Conservation (phyloP, 768 basidiomycete species). For the Macrolepiota fuliginosa region DNA sequence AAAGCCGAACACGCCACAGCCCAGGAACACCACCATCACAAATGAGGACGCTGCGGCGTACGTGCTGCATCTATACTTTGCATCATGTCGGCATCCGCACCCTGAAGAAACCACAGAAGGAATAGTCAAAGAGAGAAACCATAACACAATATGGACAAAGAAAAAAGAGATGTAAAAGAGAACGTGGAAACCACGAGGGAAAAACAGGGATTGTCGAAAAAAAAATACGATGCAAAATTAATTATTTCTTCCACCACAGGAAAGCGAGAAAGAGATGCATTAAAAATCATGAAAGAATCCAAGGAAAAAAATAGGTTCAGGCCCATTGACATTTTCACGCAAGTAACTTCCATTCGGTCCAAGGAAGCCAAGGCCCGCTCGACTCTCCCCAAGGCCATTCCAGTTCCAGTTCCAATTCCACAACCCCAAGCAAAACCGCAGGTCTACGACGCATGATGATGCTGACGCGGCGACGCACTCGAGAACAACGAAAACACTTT, state of each 20-base stretch:
- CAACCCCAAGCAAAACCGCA: background rate
- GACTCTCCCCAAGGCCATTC: background rate
- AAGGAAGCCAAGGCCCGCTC: background rate
- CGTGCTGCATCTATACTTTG: background rate
- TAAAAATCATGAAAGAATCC: background rate
- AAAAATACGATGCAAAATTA: background rate
- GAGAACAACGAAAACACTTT: constrained; percentile 83
- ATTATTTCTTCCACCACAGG: background rate
- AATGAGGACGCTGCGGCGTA: background rate
- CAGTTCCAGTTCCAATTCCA: background rate
- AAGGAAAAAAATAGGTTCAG: background rate
- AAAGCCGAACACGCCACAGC: background rate
- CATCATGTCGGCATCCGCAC: background rate
- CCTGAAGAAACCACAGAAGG: background rate
- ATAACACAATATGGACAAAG: background rate
- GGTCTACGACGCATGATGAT: constrained; percentile 23
- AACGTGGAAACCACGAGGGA: background rate
- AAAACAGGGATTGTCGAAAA: background rate
- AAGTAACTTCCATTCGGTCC: background rate
- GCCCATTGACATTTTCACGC: background rate
- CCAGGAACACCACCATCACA: background rate
- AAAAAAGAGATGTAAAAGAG: background rate
- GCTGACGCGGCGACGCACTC: constrained; percentile 52
- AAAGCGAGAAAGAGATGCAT: background rate
- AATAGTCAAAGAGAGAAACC: background rate